Evolutionary conservation across 768 basidiomycete genomes (phyloP).

Genomic region (Suillus discolor): DNA sequence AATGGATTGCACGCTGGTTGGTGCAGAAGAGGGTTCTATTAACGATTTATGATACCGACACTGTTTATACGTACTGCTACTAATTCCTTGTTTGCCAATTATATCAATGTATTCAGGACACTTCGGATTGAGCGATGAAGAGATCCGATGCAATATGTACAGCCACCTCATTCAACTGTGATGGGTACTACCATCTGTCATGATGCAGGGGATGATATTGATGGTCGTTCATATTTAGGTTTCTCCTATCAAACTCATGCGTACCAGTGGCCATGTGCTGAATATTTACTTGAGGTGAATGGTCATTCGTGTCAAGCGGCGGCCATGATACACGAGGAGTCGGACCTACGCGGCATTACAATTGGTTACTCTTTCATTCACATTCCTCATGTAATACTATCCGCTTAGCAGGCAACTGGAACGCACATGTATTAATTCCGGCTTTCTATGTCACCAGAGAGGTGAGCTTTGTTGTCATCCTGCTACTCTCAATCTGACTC

Average conservation of each 20-base stretch:
- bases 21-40: constrained; percentile 8
- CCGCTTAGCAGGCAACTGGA: neutral
- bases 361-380: neutral
- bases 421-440: too few relatives aligned
- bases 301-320: neutral
- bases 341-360: neutral
- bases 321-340: neutral
- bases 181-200: neutral
- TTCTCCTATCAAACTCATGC: neutral
- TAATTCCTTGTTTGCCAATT: constrained; percentile 10
- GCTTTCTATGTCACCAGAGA: neutral
- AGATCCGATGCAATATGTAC: neutral
- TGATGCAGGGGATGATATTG: too few relatives aligned
- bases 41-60: constrained; percentile 15
- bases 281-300: neutral
- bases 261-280: neutral
- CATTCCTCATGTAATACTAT: neutral
- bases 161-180: neutral
- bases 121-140: too few relatives aligned
- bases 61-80: constrained; percentile 22
- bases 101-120: constrained; percentile 3
- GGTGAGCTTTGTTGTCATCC: neutral
- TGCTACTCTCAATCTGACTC: neutral
- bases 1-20: constrained; percentile 11
- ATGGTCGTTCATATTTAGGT: too few relatives aligned